Percentiles rank a stretch among this genome's conserved stretches.
phyloP scores from a whole-genome alignment of 192 early-diverging fungal genomes.

The Backusella australiensis region DNA sequence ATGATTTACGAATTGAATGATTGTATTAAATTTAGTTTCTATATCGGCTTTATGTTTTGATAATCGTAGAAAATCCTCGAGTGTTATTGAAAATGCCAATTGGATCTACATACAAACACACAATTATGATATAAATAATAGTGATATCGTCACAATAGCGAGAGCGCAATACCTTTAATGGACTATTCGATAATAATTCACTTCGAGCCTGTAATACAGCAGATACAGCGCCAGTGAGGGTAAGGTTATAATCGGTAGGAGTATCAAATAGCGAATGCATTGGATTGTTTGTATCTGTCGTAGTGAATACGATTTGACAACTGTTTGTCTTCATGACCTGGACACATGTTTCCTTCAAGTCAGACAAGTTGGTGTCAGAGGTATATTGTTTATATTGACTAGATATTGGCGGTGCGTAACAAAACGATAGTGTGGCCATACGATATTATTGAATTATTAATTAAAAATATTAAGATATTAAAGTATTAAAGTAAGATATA shows the following conservation, averaged over 20 bases:
- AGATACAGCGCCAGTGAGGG: constrained; percentile 41
- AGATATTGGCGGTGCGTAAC: constrained; percentile 29
- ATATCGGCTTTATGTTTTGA: constrained; percentile 10
- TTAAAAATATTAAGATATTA: background rate
- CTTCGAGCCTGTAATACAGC: constrained; percentile 40
- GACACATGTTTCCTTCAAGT: constrained; percentile 24
- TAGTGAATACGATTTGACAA: constrained; percentile 27
- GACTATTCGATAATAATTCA: constrained; percentile 43
- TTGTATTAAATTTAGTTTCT: constrained; percentile 17
- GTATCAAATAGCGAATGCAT: constrained; percentile 27
- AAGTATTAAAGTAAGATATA: background rate
- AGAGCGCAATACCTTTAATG: constrained; percentile 36
- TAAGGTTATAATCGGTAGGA: constrained; percentile 47
- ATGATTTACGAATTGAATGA: background rate
- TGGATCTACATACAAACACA: constrained; percentile 21
- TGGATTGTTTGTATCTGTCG: constrained; percentile 11
- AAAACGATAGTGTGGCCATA: constrained; percentile 22
- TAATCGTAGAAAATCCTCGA: background rate
- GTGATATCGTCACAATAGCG: constrained; percentile 2
- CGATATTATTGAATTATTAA: background rate
- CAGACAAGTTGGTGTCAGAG: constrained; percentile 1
- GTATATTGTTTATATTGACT: constrained; percentile 25
- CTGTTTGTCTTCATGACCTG: constrained; percentile 18
- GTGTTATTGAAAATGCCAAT: constrained; percentile 3
- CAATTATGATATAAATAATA: constrained; percentile 7